phyloP scores from a whole-genome alignment of 805 yeast genomes.

The Lachancea dasiensis region DNA sequence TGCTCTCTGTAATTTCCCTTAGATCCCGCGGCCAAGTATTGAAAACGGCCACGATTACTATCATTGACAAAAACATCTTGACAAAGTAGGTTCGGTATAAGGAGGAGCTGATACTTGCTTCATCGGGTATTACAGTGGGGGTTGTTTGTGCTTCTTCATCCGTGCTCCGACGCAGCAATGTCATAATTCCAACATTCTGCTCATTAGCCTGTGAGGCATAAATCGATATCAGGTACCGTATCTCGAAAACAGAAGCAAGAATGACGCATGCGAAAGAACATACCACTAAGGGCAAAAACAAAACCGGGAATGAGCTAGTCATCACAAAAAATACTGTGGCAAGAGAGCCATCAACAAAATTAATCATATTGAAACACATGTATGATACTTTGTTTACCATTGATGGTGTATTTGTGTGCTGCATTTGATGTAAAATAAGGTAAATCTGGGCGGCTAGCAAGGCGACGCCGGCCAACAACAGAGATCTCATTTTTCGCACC shows the following conservation, averaged over 20 bases:
- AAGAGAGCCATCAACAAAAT: slow-evolving; percentile 62
- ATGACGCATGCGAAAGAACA: slow-evolving; percentile 65
- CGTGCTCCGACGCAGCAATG: slow-evolving; percentile 53
- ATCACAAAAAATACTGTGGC: slow-evolving; percentile 57
- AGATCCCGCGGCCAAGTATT: slow-evolving; percentile 55
- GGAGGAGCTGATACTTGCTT: slow-evolving; percentile 50
- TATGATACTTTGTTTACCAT: slow-evolving; percentile 68
- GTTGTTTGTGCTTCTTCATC: slow-evolving; percentile 15
- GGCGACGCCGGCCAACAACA: slow-evolving; percentile 40
- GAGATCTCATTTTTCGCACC: slow-evolving; percentile 34
- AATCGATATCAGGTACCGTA: slow-evolving; percentile 64
- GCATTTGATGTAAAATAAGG: slow-evolving; percentile 63
- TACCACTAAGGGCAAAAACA: slow-evolving; percentile 63
- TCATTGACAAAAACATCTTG: slow-evolving; percentile 45
- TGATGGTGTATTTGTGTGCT: slow-evolving; percentile 70
- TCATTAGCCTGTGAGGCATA: slow-evolving; percentile 69
- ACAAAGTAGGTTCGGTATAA: slow-evolving; percentile 54
- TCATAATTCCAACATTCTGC: slow-evolving; percentile 57
- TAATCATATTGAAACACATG: slow-evolving; percentile 57
- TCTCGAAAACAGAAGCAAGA: slow-evolving; percentile 66
- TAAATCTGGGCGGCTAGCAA: slow-evolving; percentile 48
- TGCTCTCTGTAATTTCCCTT: slow-evolving; percentile 53
- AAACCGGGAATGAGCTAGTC: slow-evolving; percentile 46
- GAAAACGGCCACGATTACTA: slow-evolving; percentile 52
- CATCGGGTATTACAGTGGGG: slow-evolving; percentile 39